phyloP scores from a whole-genome alignment of 2,329 filamentous ascomycete genomes.

The Dactylellina haptotyla region DNA sequence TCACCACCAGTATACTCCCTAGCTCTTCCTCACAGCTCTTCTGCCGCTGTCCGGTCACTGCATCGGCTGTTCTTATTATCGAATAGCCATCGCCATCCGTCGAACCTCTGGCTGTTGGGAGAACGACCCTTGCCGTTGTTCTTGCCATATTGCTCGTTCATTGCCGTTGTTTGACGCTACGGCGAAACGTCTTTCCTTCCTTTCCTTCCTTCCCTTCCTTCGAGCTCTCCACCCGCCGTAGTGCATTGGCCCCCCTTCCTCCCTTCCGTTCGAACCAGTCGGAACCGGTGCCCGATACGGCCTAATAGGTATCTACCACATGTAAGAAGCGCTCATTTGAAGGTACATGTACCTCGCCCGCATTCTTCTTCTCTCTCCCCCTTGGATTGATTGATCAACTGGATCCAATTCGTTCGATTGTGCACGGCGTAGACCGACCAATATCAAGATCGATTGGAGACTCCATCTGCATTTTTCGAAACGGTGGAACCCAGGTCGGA shows the following conservation, averaged over 20 bases:
- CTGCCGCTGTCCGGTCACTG: background rate
- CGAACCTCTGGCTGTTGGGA: background rate
- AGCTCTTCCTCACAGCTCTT: too few relatives aligned
- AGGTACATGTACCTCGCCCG: too few relatives aligned
- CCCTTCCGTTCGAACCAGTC: conserved; percentile 17
- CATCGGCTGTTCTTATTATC: too few relatives aligned
- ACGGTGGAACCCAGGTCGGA: too few relatives aligned
- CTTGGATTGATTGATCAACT: background rate
- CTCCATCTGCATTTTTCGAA: too few relatives aligned
- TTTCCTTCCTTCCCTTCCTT: background rate
- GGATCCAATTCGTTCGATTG: too few relatives aligned
- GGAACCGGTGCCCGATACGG: conserved; percentile 37
- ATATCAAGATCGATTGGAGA: too few relatives aligned
- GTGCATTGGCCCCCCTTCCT: background rate
- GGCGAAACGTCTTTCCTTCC: conserved; percentile 7
- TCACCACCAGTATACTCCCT: too few relatives aligned
- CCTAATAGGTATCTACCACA: too few relatives aligned
- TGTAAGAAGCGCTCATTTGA: background rate
- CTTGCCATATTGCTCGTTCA: conserved; percentile 1
- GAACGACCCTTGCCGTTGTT: background rate
- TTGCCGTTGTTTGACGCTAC: conserved; percentile 17
- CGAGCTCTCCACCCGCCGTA: background rate
- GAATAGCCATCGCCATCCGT: conserved; percentile 17
- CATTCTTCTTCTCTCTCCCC: background rate
- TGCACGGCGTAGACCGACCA: too few relatives aligned